These are phyloP conservation scores for Solanum appendiculatum DNA, from an alignment of 257 asterid species.

Conservation along the genomic window DNA sequence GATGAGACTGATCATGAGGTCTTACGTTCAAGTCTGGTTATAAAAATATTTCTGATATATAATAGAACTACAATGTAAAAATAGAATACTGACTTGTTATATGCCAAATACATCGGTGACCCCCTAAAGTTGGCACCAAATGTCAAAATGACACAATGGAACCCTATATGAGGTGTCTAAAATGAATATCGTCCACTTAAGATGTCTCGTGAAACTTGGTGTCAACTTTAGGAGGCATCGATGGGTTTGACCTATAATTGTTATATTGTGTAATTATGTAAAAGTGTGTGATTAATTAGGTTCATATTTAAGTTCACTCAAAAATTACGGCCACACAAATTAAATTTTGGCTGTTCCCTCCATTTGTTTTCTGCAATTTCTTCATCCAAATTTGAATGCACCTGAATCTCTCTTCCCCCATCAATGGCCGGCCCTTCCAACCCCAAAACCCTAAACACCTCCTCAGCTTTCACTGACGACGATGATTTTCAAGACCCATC, in stretches of 20 bases:
- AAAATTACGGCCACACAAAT: neutral
- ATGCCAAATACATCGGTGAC: no score
- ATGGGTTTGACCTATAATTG: no score
- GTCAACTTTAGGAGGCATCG: no score
- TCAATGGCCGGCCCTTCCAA: conserved; percentile 8
- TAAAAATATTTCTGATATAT: neutral
- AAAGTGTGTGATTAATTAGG: neutral
- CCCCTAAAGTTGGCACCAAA: no score
- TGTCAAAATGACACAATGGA: no score
- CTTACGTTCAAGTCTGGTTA: neutral
- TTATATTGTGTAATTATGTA: no score
- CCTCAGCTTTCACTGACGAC: conserved; percentile 20
- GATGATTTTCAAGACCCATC: conserved; percentile 65
- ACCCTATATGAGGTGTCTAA: no score
- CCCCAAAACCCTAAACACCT: conserved; percentile 19
- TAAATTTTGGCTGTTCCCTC: neutral
- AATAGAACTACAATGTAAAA: no score
- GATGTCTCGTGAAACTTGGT: no score
- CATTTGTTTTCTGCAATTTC: neutral
- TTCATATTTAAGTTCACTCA: neutral
- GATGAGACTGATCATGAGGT: neutral
- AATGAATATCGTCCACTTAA: no score
- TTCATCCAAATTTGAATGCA: neutral
- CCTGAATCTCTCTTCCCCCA: neutral
- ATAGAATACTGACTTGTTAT: no score